Base-by-base conservation (phyloP, 495 filamentous ascomycete genomes). In the Aeminium ludgeri region DNA sequence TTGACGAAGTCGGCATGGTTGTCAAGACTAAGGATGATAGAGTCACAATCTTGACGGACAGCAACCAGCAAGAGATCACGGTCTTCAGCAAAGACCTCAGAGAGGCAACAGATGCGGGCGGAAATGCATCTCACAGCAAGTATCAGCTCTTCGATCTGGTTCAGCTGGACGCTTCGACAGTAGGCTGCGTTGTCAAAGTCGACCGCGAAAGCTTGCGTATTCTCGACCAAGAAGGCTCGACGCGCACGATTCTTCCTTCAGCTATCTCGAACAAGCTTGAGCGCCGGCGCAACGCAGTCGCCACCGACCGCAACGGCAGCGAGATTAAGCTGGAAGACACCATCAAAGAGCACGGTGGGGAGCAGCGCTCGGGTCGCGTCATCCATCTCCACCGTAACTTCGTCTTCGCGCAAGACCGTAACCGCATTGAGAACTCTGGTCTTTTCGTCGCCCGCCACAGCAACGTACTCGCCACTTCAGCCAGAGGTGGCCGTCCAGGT, bases 81-180 rank as follows among this genome's bases (percentile, higher is more conserved):
- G 87, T 99, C 2, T 99, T 99, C 64, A 94, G 86, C 61, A 94
- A 92, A 53, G 91, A 99, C 59, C 66, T 99, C 29, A 72, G 89
- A 43, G 80, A 92, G 57, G 89, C 91, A 30, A 80, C 78, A 34
- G 89, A 99, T 50, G 80, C 86, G 49, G 85, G 82, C 40, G 82
- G 77, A 32, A 43, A 44, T 15, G 72, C 81, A 45, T 76, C 76
- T 8, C 74, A 78, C 34, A 82, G 83, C 12, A 80, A 85, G 55
- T 95, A 78, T 58, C 82, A 87, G 44, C 74, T 99, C 25, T 80
- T 86, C 45, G 89, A 99, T 59, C 67, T 99, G 18, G 84, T 96
- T 15, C 86, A 95, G 61, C 73, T 99, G 44, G 91, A 96, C 59
- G 72, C 82, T 31, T 70, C 83, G 13, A 96, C 86, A 3, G 89